Base-by-base conservation (phyloP, 495 filamentous ascomycete species). In the Neurospora africana region DNA sequence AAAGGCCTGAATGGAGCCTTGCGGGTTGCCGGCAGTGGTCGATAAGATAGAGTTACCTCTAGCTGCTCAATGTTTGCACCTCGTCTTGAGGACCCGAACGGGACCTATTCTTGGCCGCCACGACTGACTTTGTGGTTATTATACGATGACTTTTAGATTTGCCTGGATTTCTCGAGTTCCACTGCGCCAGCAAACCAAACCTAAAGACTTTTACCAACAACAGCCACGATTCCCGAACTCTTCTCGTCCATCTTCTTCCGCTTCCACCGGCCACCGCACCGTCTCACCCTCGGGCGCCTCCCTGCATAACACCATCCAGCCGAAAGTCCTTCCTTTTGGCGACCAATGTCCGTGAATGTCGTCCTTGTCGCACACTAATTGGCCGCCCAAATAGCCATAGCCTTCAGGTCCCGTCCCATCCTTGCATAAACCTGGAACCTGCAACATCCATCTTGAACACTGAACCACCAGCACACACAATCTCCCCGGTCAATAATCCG, bases 361-460 rank as follows among this genome's bases (percentile, higher is more conserved):
- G 70, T 71, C 74, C 72, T 70, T 74, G 73, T 73, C 72, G 67
- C 73, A 75, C 71, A 77, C 73, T 79, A 75, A 79, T 79, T 80
- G 78, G 77, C 72, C 75, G 71, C 53, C 53, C 53, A 65, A 65
- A 65, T 33, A 30, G 30, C 23, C 23, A 65, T 30, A 65, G 53
- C 53, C 53, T 33, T 65, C 30, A 61, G 53, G 53, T 33, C 27
- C 27, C 53, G 27, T 65, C 53, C 53, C 53, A 33, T 65, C 27
- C 53, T 65, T 65, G 27, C 53, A 65, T 65, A 65, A 65, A 65
- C 53, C 53, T 65, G 53, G 53, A 65, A 58, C 47, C 47, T 58
- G 47, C 44, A 53, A 53, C 44, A 23, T 23, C 44, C 10, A 53
- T 23, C 44, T 19, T 47, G 44, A 58, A 58, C 47, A 61, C 27